These are phyloP conservation scores for Smittium culicis DNA, from an alignment of 371 early-diverging fungal genomes.

Conservation along the genomic window DNA sequence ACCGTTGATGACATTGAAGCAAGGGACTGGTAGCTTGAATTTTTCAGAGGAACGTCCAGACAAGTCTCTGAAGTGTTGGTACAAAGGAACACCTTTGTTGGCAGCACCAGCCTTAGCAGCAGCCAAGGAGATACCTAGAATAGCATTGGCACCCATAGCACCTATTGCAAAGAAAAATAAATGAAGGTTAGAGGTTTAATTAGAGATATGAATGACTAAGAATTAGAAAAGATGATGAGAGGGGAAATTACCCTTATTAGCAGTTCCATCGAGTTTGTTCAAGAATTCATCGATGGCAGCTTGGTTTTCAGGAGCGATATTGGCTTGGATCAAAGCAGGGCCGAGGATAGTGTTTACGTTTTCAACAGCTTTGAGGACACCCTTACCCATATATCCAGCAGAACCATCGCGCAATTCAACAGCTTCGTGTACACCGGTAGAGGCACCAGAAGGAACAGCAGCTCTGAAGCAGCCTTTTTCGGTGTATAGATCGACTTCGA, in stretches of 20 bases:
- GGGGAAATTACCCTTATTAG: conserved; percentile 64
- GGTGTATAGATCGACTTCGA: conserved; percentile 96
- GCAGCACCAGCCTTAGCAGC: conserved; percentile 93
- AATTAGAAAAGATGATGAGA: conserved; percentile 10
- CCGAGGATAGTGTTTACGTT: conserved; percentile 83
- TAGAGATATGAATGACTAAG: conserved; percentile 15
- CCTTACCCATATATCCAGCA: conserved; percentile 82
- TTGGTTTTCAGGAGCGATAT: conserved; percentile 71
- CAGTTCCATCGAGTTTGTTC: conserved; percentile 81
- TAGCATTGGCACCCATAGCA: conserved; percentile 89
- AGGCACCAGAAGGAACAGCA: conserved; percentile 97
- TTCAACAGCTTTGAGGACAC: conserved; percentile 82
- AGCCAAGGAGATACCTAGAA: conserved; percentile 94
- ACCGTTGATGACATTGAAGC: conserved; percentile 99
- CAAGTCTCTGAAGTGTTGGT: conserved; percentile 79
- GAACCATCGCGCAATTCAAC: conserved; percentile 91
- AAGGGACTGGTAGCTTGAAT: conserved; percentile 88
- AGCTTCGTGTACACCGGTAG: conserved; percentile 98
- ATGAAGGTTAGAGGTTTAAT: background rate
- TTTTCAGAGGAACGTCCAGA: conserved; percentile 52
- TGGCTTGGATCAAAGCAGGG: conserved; percentile 58
- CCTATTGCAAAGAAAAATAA: background rate
- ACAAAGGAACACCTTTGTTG: conserved; percentile 76
- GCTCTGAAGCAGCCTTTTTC: conserved; percentile 69
- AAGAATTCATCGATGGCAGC: conserved; percentile 82